Evolutionary conservation across 2,329 filamentous ascomycete genomes (phyloP), one percentile per base, ranked within the genome.

Genomic region (Aspergillus sojae): DNA sequence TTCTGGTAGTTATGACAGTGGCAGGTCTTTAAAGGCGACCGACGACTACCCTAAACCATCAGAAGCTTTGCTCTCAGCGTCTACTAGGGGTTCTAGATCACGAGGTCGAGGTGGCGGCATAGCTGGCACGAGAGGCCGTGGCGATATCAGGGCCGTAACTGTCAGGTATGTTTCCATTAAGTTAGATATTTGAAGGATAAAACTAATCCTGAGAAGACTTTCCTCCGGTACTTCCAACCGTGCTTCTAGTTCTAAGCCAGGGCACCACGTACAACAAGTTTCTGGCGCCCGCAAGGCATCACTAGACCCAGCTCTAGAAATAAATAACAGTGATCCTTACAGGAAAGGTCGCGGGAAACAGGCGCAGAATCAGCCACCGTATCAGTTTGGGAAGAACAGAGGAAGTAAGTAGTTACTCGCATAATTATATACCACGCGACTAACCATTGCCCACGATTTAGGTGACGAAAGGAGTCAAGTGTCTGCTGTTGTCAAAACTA

Each of bases 41-140:
- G 21, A 26, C 23, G 5, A 19, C 45, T 28, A 48, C 12, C 23
- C 45, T 23, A 16, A 48, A 28, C 3, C 28, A 48, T 48, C 30
- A 23, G 48, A 52, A 61, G 39, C 41, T 52, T 48, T 58, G 48
- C 39, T 41, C 39, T 34, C 46, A n/a, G 23, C 19, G 32, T 34
- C 63, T n/a, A 54, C 28, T n/a, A 63, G 56, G 28, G 39, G 52
- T 19, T 32, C 58, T 12, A 62, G 48, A 21, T 58, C 61, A 12
- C 12, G 26, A 58, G 71, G 70, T 7, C 70, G 70, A 52, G 74
- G 75, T 34, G 69, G 70, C 36, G 73, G 72, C 48, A 67, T 68
- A 26, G 61, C 62, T 36, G 73, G 72, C 10, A 69, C 63, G 41
- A 67, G 70, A 57, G 66, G 65, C 12, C 70, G 68, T 45, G 46